Conservation (phyloP, 2,329 filamentous ascomycete species). For the Monilinia aucupariae region DNA sequence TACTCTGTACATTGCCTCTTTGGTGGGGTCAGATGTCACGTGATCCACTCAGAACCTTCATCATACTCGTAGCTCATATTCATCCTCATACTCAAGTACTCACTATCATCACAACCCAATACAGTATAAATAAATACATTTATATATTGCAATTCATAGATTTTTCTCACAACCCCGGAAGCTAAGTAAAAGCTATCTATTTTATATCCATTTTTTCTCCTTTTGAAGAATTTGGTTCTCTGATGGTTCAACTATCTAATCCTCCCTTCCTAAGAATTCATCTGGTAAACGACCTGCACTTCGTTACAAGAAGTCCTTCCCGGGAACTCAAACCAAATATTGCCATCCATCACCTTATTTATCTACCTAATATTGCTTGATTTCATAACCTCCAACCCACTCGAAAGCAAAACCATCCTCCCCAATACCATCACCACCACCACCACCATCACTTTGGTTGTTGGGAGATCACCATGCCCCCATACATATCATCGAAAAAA, state of each 20-base stretch:
- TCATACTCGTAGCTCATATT: no score
- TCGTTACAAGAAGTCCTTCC: conserved; percentile 25
- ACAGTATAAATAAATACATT: background rate
- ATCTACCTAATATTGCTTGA: background rate
- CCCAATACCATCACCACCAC: background rate
- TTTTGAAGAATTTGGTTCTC: background rate
- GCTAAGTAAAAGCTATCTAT: conserved; percentile 11
- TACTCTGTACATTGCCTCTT: no score
- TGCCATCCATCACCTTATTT: background rate
- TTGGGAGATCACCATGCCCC: conserved; percentile 19
- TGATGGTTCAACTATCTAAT: conserved; percentile 8
- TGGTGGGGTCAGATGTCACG: background rate
- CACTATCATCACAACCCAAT: background rate
- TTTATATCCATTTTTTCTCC: background rate
- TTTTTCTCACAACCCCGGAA: conserved; percentile 5
- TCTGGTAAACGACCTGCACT: conserved; percentile 36
- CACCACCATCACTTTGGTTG: conserved; percentile 8
- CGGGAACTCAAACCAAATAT: conserved; percentile 9
- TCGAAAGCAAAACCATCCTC: conserved; percentile 11
- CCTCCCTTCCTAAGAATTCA: conserved; percentile 3
- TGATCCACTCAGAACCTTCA: no score
- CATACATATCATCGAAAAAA: conserved; percentile 25
- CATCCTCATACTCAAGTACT: no score
- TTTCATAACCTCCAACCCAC: conserved; percentile 6
- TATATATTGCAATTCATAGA: background rate